These are phyloP conservation scores for Sordariomycetes sp. DNA, from an alignment of 2,329 filamentous ascomycete species.

Conservation along the genomic window DNA sequence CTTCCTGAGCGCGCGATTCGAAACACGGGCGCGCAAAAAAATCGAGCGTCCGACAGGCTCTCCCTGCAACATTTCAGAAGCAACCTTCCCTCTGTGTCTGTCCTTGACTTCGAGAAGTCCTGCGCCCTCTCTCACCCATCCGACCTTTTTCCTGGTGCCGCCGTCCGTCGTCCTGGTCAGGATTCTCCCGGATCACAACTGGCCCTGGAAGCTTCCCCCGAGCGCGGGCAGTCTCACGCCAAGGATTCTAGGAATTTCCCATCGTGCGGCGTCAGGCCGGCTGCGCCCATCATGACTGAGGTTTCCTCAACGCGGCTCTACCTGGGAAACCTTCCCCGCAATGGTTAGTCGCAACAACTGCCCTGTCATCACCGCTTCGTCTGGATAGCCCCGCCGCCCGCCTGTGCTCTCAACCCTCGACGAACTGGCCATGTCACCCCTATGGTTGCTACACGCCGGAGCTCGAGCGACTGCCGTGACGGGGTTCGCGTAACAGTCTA, in stretches of 20 bases:
- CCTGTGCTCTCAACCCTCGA: background rate
- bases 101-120: too few species aligned
- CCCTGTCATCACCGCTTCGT: background rate
- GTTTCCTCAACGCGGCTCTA: slow-evolving; percentile 94
- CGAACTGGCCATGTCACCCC: slow-evolving; percentile 5
- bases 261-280: background rate
- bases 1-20: too few species aligned
- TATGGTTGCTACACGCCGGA: background rate
- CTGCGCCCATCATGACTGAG: slow-evolving; percentile 57
- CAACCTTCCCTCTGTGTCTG: too few species aligned
- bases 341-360: slow-evolving; percentile 52
- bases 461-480: background rate
- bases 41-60: too few species aligned
- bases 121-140: background rate
- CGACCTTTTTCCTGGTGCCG: background rate
- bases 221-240: background rate
- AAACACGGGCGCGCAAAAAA: too few species aligned
- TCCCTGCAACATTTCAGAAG: too few species aligned
- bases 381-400: background rate
- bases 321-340: slow-evolving; percentile 92
- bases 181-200: background rate
- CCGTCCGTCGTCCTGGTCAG: background rate
- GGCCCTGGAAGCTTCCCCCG: background rate
- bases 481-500: background rate
- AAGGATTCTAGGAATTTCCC: background rate